These are phyloP conservation scores for Podochytrium sp. DNA, from an alignment of 192 early-diverging fungal species.

Conservation along the genomic window DNA sequence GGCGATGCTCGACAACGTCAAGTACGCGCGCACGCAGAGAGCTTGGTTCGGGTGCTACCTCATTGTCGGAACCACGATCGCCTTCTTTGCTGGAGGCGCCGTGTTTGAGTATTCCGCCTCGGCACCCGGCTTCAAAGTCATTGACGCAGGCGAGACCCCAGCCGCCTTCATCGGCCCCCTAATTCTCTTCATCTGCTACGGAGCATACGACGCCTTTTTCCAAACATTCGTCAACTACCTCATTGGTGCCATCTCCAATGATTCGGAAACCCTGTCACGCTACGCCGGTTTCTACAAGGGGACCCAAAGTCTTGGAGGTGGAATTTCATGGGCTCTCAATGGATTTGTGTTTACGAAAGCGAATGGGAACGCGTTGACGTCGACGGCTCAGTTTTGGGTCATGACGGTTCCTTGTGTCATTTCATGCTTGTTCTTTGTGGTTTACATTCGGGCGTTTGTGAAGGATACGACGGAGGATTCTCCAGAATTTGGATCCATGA, in stretches of 20 bases:
- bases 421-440: not conserved
- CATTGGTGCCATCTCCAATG: conserved; percentile 81
- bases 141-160: not conserved
- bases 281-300: conserved; percentile 86
- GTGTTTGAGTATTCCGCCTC: not conserved
- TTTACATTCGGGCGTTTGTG: not conserved
- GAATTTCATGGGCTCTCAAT: not conserved
- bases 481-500: no score
- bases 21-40: not conserved
- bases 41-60: not conserved
- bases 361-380: not conserved
- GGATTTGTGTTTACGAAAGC: not conserved
- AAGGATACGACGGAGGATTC: no score
- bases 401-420: not conserved
- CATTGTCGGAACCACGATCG: not conserved
- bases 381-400: conserved; percentile 4
- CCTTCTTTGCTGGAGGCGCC: not conserved
- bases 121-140: no score
- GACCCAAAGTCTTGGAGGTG: conserved; percentile 55
- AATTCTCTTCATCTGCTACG: conserved; percentile 75
- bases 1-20: not conserved
- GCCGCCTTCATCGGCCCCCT: conserved; percentile 50
- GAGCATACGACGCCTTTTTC: conserved; percentile 78
- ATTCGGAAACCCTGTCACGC: conserved; percentile 50
- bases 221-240: conserved; percentile 83